A percentile compares a stretch with the other conserved stretches of the same genome.
These are phyloP conservation scores for Mortierella sp. DNA, from an alignment of 371 early-diverging fungal species.

Conservation along the genomic window DNA sequence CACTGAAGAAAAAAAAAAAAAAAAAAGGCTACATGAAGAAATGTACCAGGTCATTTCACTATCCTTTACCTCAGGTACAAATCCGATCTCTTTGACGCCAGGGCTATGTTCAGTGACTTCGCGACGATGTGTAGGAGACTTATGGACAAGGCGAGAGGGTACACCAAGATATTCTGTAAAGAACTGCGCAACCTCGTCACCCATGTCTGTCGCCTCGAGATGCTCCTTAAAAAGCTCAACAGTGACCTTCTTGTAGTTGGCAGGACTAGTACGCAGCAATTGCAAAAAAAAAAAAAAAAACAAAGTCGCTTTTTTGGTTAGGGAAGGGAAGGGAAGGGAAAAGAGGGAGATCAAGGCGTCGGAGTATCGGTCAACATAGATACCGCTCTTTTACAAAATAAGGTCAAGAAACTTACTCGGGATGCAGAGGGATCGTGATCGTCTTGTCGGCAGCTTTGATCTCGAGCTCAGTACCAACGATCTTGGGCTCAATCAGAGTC, in stretches of 20 bases:
- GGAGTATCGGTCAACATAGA: neutral
- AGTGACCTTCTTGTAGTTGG: slow-evolving; percentile 28
- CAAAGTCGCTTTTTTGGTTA: neutral
- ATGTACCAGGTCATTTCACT: neutral
- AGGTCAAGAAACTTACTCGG: slow-evolving; percentile 26
- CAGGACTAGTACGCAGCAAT: too few relatives aligned
- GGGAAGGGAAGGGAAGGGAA: too few relatives aligned
- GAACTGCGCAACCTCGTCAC: slow-evolving; percentile 46
- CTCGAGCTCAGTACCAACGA: slow-evolving; percentile 34
- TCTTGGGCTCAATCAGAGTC: slow-evolving; percentile 32
- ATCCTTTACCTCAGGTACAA: slow-evolving; percentile 35
- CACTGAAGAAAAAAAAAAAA: neutral
- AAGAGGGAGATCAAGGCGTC: neutral
- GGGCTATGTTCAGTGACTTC: slow-evolving; percentile 45
- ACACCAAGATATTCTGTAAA: slow-evolving; percentile 37
- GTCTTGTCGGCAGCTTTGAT: slow-evolving; percentile 41
- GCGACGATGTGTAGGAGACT: slow-evolving; percentile 38
- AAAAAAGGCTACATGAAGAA: neutral
- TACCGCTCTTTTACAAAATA: neutral
- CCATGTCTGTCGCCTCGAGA: slow-evolving; percentile 34
- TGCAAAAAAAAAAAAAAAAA: neutral
- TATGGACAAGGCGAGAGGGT: slow-evolving; percentile 44
- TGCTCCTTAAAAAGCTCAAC: slow-evolving; percentile 29
- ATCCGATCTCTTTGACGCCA: slow-evolving; percentile 40
- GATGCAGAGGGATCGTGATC: slow-evolving; percentile 35